A percentile compares a stretch with the other conserved stretches of the same genome.
Evolutionary conservation across 805 yeast genomes (phyloP).

Genomic region (Wickerhamomyces chambardii): DNA sequence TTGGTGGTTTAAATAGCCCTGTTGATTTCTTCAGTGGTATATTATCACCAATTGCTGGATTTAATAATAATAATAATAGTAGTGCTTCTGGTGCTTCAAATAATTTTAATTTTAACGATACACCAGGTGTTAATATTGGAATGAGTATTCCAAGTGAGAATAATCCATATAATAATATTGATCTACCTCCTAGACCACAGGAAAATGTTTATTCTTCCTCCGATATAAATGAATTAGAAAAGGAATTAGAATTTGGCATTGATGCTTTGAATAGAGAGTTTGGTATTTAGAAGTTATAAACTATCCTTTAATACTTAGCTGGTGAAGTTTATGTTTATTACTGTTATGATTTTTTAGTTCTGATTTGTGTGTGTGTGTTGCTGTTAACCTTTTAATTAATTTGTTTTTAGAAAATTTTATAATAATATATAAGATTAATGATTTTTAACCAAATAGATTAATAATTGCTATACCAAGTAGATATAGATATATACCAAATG

Average conservation of each 20-base stretch:
- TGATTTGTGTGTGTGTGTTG: no score
- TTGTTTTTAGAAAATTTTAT: no score
- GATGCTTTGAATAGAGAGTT: slow-evolving; percentile 24
- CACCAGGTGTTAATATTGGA: slow-evolving; percentile 26
- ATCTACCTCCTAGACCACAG: slow-evolving; percentile 54
- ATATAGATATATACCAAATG: no score
- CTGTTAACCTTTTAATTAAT: no score
- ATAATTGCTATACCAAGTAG: no score
- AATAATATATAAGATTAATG: no score
- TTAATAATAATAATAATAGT: no score
- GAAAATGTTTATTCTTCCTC: slow-evolving; percentile 29
- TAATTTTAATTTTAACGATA: slow-evolving; percentile 9
- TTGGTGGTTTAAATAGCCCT: no score
- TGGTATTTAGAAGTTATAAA: neutral
- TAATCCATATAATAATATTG: slow-evolving; percentile 28
- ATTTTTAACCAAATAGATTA: no score
- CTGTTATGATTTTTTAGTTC: no score
- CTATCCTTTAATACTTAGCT: no score
- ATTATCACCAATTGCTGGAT: slow-evolving; percentile 9
- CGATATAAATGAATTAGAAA: slow-evolving; percentile 41
- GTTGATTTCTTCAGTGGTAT: neutral
- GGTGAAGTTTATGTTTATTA: no score
- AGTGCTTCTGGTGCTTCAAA: slow-evolving; percentile 9
- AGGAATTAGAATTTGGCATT: slow-evolving; percentile 59
- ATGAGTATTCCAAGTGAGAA: slow-evolving; percentile 34